A percentile compares a stretch with the other conserved stretches of the same genome.
phyloP scores from a whole-genome alignment of 2,329 filamentous ascomycete genomes.

The Colletotrichum spinosum region DNA sequence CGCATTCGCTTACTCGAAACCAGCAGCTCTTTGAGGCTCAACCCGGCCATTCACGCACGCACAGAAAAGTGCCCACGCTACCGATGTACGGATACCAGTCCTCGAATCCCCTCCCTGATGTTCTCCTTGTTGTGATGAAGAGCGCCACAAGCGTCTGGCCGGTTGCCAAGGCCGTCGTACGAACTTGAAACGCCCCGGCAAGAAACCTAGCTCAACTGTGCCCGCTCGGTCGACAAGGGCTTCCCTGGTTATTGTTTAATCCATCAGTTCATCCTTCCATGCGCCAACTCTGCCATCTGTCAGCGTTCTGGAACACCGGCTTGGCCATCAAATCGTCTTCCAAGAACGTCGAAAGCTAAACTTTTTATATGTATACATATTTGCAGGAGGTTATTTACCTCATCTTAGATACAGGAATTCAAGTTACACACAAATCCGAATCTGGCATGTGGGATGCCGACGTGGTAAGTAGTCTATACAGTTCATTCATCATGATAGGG shows the following conservation, averaged over 20 bases:
- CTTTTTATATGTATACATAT: constrained; percentile 2
- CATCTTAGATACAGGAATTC: constrained; percentile 17
- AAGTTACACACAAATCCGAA: constrained; percentile 14
- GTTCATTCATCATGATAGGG: constrained; percentile 32
- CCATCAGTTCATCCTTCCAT: background rate
- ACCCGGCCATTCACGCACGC: too few species aligned
- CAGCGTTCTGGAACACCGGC: background rate
- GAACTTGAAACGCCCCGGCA: constrained; percentile 33
- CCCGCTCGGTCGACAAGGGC: constrained; percentile 30
- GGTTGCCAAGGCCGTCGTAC: constrained; percentile 31
- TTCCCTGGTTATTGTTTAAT: constrained; percentile 1
- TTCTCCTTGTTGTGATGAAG: constrained; percentile 3
- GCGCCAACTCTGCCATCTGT: background rate
- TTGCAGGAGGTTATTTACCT: constrained; percentile 5
- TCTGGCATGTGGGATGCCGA: constrained; percentile 9
- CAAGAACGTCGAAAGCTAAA: constrained; percentile 10
- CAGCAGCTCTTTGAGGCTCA: too few species aligned
- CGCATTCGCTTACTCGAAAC: too few species aligned
- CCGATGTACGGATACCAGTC: background rate
- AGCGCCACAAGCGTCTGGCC: constrained; percentile 25
- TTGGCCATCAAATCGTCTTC: constrained; percentile 16
- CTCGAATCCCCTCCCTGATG: background rate
- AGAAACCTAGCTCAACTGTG: constrained; percentile 24
- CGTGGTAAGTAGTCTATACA: constrained; percentile 18
- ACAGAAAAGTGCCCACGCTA: background rate